Base-by-base conservation (phyloP, 345 rosid species). In the Brassica rapa region DNA sequence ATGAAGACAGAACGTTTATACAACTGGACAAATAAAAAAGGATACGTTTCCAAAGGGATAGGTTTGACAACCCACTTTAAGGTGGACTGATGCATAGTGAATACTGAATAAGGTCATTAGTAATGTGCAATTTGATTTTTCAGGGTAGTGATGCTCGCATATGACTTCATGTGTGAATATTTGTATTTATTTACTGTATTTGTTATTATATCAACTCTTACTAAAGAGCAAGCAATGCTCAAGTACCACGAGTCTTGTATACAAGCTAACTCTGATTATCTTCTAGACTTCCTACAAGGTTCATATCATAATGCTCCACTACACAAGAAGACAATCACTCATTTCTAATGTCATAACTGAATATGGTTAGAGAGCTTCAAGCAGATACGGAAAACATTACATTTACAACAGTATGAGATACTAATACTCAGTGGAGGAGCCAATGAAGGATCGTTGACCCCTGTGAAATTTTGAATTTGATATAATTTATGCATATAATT, bases 241-340 rank as follows among this genome's bases (percentile, higher is more conserved):
- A 63, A 30, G 0, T 68, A 62, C 74, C 69, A 76, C 37, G 74
- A 76, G 53, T 9, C 11, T n/a, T 69, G 62, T 77, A 27, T 4
- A 77, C 74, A 51, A 67, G 29, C 11, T 30, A 69, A 76, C 63
- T 61, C 70, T 61, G 62, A 46, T 23, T 30, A 41, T 57, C 68
- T 63, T 62, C 37, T 29, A 62, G 10, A 62, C 65, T 66, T 75
- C 23, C 39, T 75, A 63, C 37, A 32, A 46, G 12, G 39, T 69
- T 33, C 27, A 70, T 64, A 49, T 62, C 74, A 76, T 35, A 23
- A 70, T 71, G 76, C 49, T 64, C 66, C 68, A 72, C 77, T 67
- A 78, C n/a, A 49, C 56, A 51, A 51, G 1, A 61, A 53, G 4
- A 2, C 30, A 70, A 35, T 24, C 75, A 63, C 57, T 51, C 56